Evolutionary conservation across 345 rosid genomes (phyloP), one percentile per base, ranked within the genome.

Genomic region (Sisymbrium irio): DNA sequence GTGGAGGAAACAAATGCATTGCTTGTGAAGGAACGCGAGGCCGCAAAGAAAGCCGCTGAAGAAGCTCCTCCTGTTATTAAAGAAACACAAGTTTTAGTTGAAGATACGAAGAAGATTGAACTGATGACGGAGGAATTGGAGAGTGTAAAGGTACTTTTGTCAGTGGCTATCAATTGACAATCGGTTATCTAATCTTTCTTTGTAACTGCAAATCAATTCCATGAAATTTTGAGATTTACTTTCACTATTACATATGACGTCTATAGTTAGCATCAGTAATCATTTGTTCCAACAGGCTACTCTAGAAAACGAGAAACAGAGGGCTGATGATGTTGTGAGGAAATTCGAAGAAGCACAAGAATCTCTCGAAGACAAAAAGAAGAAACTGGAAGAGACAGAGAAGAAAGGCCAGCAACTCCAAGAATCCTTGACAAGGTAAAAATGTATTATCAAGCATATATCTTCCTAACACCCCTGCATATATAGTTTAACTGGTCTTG

Each of bases 361-460:
- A 68, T 45, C 74, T 9, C 80, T 67, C 44, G 95, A 90, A 73
- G 91, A 83, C 49, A 80, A 67, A 67, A 33, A 39, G 53, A 82
- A 71, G 72, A 90, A 84, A 65, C 51, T 90, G 66, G 93, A 88
- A 73, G 96, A 90, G 65, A 65, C 92, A 5, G 95, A 92, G 77
- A 85, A 87, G 67, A 92, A 85, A 55, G 84, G 75, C 70, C 87
- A 75, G 11, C 88, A 80, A 37, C 90, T 88, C 73, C 94, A 88
- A 79, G 94, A 89, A 72, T 81, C 96, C 4, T 25, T 90, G 77
- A 85, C 84, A 54, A 83, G 89, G 98, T 88, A 83, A 41, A 27
- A 19, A 10, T 1, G 9, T 73, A 12, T 37, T 20, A 39, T 13
- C 36, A 30, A 64, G 28, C 19, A 46, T 6, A 9, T 37, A 54